A percentile compares a stretch with the other conserved stretches of the same genome.
Conservation (phyloP, 495 filamentous ascomycete genomes). For the Penicillium odoratum region DNA sequence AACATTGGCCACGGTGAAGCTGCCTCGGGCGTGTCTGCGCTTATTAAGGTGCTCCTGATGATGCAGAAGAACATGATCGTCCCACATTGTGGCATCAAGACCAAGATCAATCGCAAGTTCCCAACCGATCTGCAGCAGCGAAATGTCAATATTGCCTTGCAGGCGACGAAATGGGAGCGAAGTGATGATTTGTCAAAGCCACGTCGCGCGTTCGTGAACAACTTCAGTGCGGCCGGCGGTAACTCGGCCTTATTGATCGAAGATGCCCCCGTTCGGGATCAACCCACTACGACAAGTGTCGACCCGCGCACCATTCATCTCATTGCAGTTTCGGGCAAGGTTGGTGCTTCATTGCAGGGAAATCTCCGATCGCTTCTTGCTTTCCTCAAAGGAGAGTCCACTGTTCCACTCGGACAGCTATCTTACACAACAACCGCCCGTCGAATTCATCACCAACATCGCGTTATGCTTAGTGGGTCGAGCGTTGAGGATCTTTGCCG, state of each 20-base stretch:
- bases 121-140: slow-evolving; percentile 18
- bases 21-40: slow-evolving; percentile 24
- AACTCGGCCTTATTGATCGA: too few relatives aligned
- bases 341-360: too few relatives aligned
- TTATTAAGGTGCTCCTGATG: slow-evolving; percentile 40
- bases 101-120: slow-evolving; percentile 34
- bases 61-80: slow-evolving; percentile 31
- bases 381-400: too few relatives aligned
- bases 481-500: not conserved
- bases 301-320: too few relatives aligned
- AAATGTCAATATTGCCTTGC: slow-evolving; percentile 40
- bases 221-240: slow-evolving; percentile 37
- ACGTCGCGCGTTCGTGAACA: slow-evolving; percentile 31
- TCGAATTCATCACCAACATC: slow-evolving; percentile 63
- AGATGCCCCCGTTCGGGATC: too few relatives aligned
- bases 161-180: not conserved
- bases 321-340: too few relatives aligned
- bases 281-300: too few relatives aligned
- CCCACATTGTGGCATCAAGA: slow-evolving; percentile 42
- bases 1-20: slow-evolving; percentile 40
- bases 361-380: slow-evolving; percentile 27
- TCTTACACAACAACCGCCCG: slow-evolving; percentile 71
- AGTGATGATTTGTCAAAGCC: not conserved
- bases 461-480: slow-evolving; percentile 23
- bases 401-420: slow-evolving; percentile 37